Conservation (phyloP, 306 rosid species). For the Sechiopsis laciniata region DNA sequence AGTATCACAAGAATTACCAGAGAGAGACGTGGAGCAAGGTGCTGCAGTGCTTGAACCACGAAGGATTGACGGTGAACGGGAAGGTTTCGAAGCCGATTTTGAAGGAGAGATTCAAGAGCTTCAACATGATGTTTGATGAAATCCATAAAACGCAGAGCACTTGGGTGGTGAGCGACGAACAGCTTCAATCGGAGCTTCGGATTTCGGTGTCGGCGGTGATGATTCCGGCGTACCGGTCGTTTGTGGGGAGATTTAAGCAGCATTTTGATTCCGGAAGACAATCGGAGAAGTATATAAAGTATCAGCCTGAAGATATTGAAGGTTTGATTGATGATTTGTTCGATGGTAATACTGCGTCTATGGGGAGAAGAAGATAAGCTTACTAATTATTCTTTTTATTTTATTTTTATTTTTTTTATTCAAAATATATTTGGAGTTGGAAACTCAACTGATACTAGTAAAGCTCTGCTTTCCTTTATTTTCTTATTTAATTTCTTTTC, state of each 20-base stretch:
- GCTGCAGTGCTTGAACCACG: constrained; percentile 51
- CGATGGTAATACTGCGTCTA: constrained; percentile 44
- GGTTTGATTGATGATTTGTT: constrained; percentile 57
- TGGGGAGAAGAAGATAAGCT: constrained; percentile 35
- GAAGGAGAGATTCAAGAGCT: constrained; percentile 67
- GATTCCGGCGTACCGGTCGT: constrained; percentile 74
- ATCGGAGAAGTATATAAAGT: constrained; percentile 62
- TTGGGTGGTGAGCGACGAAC: constrained; percentile 79
- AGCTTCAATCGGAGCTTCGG: constrained; percentile 71
- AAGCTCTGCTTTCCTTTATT: too few species aligned
- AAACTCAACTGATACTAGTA: too few species aligned
- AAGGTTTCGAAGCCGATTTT: constrained; percentile 47
- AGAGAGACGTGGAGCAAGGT: constrained; percentile 72
- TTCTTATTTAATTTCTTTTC: background rate
- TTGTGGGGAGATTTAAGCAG: constrained; percentile 66
- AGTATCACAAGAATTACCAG: constrained; percentile 63
- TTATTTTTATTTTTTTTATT: too few species aligned
- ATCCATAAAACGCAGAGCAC: constrained; percentile 61
- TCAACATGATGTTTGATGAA: constrained; percentile 66
- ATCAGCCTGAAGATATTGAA: constrained; percentile 79
- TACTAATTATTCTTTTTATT: too few species aligned
- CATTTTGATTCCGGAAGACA: constrained; percentile 55
- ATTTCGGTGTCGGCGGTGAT: constrained; percentile 61
- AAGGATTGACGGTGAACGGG: constrained; percentile 44
- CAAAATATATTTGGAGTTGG: too few species aligned